A percentile compares a stretch with the other conserved stretches of the same genome.
phyloP scores from a whole-genome alignment of 345 rosid species.

The Kandelia obovata region DNA sequence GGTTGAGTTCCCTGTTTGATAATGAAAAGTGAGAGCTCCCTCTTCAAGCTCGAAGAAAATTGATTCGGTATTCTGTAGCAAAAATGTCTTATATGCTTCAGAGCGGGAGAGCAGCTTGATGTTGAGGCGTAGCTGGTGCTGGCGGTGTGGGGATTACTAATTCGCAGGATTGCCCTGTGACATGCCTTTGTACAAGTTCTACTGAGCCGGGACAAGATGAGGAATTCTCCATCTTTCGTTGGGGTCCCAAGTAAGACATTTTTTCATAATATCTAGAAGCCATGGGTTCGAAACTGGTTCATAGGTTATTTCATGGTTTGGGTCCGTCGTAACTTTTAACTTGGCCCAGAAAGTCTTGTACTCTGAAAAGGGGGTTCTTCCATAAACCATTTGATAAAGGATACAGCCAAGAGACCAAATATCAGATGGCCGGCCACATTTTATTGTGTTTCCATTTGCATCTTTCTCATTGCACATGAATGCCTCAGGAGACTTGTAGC shows the following conservation, averaged over 20 bases:
- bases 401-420: slow-evolving; percentile 99
- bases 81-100: too few relatives aligned
- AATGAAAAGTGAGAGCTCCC: too few relatives aligned
- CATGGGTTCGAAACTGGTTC: slow-evolving; percentile 72
- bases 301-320: slow-evolving; percentile 71
- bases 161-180: too few relatives aligned
- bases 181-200: too few relatives aligned
- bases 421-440: slow-evolving; percentile 96
- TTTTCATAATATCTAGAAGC: slow-evolving; percentile 94
- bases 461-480: slow-evolving; percentile 95
- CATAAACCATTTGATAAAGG: slow-evolving; percentile 95
- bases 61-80: too few relatives aligned
- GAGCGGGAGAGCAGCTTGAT: too few relatives aligned
- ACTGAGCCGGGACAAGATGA: slow-evolving; percentile 13
- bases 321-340: slow-evolving; percentile 94
- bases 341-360: slow-evolving; percentile 96
- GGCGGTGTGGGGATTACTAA: too few relatives aligned
- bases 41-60: too few relatives aligned
- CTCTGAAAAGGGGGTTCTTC: slow-evolving; percentile 90
- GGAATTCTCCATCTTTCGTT: slow-evolving; percentile 93
- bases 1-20: too few relatives aligned
- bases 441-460: slow-evolving; percentile 79
- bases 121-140: too few relatives aligned
- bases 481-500: slow-evolving; percentile 99
- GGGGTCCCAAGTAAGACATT: slow-evolving; percentile 93